A percentile compares a stretch with the other conserved stretches of the same genome.
phyloP scores from a whole-genome alignment of 257 asterid genomes.

The Solanum appendiculatum region DNA sequence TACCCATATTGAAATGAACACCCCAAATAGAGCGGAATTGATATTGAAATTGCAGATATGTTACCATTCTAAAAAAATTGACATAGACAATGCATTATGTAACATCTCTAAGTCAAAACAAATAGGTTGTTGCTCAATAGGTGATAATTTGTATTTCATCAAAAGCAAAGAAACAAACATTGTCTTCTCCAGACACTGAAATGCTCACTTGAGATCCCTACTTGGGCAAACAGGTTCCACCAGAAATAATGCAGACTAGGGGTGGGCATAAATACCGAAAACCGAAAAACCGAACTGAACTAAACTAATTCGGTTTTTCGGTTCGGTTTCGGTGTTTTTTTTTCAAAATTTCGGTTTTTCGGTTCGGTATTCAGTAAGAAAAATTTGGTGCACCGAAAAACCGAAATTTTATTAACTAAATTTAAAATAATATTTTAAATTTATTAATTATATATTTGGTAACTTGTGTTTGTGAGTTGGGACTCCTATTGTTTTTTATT shows the following conservation, averaged over 20 bases:
- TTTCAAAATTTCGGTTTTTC: too few relatives aligned
- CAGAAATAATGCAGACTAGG: background rate
- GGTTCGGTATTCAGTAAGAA: too few relatives aligned
- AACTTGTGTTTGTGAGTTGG: too few relatives aligned
- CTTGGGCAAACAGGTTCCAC: background rate
- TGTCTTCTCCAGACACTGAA: background rate
- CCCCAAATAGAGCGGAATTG: background rate
- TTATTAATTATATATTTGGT: too few relatives aligned
- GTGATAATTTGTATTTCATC: background rate
- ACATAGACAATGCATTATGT: background rate
- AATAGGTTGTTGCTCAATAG: background rate
- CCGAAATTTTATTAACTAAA: too few relatives aligned
- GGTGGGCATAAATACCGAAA: too few relatives aligned
- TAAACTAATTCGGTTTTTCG: too few relatives aligned
- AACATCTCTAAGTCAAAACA: background rate
- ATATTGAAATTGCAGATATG: background rate
- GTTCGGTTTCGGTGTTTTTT: too few relatives aligned
- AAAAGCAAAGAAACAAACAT: background rate
- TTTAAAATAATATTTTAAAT: too few relatives aligned
- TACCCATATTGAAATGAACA: background rate
- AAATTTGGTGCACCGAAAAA: too few relatives aligned
- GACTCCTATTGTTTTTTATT: too few relatives aligned
- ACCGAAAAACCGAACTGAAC: too few relatives aligned
- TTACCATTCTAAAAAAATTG: background rate
- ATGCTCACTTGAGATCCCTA: background rate